Evolutionary conservation across 1,139 yeast species (phyloP), one percentile per base, ranked within the genome.

Genomic region (Candida buenavistaensis): DNA sequence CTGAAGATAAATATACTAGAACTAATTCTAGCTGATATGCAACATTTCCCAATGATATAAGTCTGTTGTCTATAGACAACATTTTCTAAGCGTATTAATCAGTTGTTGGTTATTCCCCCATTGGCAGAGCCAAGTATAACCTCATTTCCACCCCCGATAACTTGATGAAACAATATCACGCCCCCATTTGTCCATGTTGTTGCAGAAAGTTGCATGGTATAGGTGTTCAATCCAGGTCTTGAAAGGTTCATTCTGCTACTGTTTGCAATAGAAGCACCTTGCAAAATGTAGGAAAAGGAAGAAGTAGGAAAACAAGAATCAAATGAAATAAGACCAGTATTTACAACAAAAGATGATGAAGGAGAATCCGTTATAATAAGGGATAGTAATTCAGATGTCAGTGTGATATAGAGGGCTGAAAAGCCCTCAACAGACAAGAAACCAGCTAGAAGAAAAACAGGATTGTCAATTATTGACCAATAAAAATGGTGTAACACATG

Each of bases 391-490:
- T 12, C 10, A 4, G 22, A 20, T 4, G 22, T 20, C 22, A 20
- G 22, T 4, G 22, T n/a, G 22, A 59, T 47, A 33, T 50, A 60
- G 27, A 59, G 52, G 1, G 48, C 53, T 33, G 62, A 62, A n/a
- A 52, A 43, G 23, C 48, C 51, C 7, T 35, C 23, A 14, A 43
- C 42, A 13, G 41, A 26, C 20, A 62, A 45, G 17, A 36, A 32
- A 11, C 65, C 64, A 20, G 48, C 46, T 28, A 55, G 46, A 5
- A 50, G 36, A 14, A 55, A 43, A 33, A 47, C 35, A 15, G 57
- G 55, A 39, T 61, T 61, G 43, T 62, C 48, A 33, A 62, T 45
- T 22, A 63, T 55, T 17, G 69, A 61, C 59, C 60, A 63, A 40
- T 51, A 59, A 13, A 51, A 63, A 30, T 57, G 60, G 10, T 50